Conservation (phyloP, 768 basidiomycete species). For the Pholiota molesta region DNA sequence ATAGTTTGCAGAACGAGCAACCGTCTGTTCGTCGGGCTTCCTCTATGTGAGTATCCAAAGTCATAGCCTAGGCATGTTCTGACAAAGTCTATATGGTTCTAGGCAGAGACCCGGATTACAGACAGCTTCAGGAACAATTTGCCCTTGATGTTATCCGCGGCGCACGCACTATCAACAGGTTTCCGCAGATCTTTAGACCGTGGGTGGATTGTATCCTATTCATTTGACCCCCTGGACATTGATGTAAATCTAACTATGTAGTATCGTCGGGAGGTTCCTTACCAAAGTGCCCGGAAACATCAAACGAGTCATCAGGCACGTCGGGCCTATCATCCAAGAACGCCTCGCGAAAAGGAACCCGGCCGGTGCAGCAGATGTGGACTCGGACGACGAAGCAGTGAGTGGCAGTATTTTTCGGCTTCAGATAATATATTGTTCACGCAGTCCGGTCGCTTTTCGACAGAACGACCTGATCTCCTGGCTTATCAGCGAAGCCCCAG, state of each 20-base stretch:
- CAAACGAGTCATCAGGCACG: slow-evolving; percentile 10
- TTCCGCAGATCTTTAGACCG: slow-evolving; percentile 24
- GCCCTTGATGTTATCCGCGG: slow-evolving; percentile 19
- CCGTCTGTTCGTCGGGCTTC: slow-evolving; percentile 48
- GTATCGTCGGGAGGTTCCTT: slow-evolving; percentile 17
- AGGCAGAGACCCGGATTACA: slow-evolving; percentile 26
- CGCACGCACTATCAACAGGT: slow-evolving; percentile 15
- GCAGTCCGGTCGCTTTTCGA: not conserved
- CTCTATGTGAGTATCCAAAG: slow-evolving; percentile 37
- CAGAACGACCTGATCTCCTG: slow-evolving; percentile 31
- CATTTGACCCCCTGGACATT: no score
- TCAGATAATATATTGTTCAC: not conserved
- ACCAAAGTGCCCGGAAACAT: slow-evolving; percentile 16
- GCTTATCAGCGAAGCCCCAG: slow-evolving; percentile 30
- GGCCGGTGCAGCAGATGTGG: not conserved
- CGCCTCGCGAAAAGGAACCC: slow-evolving; percentile 12
- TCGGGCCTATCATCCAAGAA: slow-evolving; percentile 18
- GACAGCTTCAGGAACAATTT: slow-evolving; percentile 19
- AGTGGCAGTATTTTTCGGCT: not conserved
- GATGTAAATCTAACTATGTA: no score
- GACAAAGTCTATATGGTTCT: not conserved
- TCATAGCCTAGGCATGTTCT: no score
- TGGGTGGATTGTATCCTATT: slow-evolving; percentile 3
- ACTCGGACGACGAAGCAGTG: slow-evolving; percentile 15
- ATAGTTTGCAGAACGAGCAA: slow-evolving; percentile 43